Percentiles rank a stretch among this genome's conserved stretches.
These are phyloP conservation scores for Elaeagnus macrophylla DNA, from an alignment of 306 rosid genomes.

Conservation along the genomic window DNA sequence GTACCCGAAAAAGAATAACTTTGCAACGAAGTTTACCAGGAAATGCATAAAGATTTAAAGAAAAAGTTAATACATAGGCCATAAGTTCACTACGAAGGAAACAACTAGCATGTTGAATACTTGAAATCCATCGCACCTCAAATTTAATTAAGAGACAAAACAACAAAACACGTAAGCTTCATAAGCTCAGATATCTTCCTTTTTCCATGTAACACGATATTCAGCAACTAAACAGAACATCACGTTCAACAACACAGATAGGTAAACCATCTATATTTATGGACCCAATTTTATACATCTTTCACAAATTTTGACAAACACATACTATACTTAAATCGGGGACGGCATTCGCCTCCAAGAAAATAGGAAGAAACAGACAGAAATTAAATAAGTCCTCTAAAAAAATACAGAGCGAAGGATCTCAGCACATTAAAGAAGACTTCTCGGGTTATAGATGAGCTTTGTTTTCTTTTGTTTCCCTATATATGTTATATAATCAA, in stretches of 20 bases:
- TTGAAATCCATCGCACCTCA: background rate
- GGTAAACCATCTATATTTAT: background rate
- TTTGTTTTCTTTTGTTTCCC: background rate
- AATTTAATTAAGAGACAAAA: background rate
- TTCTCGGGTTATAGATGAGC: slow-evolving; percentile 1
- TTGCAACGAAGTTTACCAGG: no score
- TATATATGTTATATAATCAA: background rate
- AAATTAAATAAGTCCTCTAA: background rate
- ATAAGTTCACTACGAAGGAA: background rate
- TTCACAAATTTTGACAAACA: slow-evolving; percentile 2
- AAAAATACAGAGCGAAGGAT: background rate
- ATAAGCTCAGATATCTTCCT: background rate
- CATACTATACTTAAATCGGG: background rate
- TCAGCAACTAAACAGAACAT: background rate
- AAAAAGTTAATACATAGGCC: background rate
- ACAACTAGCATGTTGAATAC: no score
- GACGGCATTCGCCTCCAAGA: background rate
- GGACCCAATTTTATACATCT: slow-evolving; percentile 6
- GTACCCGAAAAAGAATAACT: no score
- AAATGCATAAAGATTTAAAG: background rate
- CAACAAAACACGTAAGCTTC: background rate
- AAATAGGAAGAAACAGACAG: slow-evolving; percentile 3
- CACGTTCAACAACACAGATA: background rate
- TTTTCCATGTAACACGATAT: background rate
- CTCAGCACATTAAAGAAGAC: background rate